Base-by-base conservation (phyloP, 306 rosid species). In the Luffa acutangula region DNA sequence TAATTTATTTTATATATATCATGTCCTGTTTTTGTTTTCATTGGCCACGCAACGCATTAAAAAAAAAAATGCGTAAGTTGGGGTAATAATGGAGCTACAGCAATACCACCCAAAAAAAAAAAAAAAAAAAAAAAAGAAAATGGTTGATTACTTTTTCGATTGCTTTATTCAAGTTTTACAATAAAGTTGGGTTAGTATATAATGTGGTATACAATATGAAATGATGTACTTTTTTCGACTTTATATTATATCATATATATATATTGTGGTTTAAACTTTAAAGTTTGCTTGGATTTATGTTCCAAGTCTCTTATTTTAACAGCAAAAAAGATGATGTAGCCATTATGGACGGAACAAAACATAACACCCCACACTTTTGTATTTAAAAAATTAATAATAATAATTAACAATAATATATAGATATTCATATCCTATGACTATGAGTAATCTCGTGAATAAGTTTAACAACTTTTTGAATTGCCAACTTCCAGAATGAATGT, bases 41-140 rank as follows among this genome's bases (percentile, higher is more conserved):
- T 63, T 10, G 42, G 42, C 43, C 39, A 58, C 20, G 36, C 9
- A 20, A 58, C 9, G 12, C 34, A 15, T 54, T 18, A 25, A 60
- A 65, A 4, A 36, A 4, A 12, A 37, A 34, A 34, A 43, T 36
- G 74, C 17, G 62, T 66, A 31, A 6, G 49, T 39, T 37, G 25
- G 74, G 51, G 74, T 41, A 66, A 66, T 66, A 39, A 66, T 39
- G 74, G 74, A 66, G 74, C 74, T 66, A 66, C 46, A 34, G n/a
- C 39, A 33, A 62, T 5, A 62, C 69, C 69, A n/a, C 8, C 18
- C 31, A 62, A 12, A 37, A 1, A 12, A 21, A 9, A 21, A 59
- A 8, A 2, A 7, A 60, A 2, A 9, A 4, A 0, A 17, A 14
- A 52, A 13, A 12, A 52, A 11, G 1, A 17, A 41, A 66, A 17